phyloP scores from a whole-genome alignment of 2,329 filamentous ascomycete species.

The Dactylella cylindrospora region DNA sequence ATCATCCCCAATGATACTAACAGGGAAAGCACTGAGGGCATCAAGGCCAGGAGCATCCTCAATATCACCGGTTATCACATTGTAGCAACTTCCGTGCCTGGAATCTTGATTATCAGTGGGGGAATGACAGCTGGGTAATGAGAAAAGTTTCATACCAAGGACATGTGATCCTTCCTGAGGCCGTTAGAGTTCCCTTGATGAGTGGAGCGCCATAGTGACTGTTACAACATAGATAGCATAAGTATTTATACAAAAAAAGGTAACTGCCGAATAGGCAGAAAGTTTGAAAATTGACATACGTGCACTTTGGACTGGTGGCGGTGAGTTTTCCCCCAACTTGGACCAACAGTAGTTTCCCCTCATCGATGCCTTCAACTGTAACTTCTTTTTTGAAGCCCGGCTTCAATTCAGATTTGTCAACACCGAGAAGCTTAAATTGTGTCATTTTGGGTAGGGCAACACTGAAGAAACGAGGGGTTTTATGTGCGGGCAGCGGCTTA shows the following conservation, averaged over 20 bases:
- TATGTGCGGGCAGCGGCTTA: not conserved
- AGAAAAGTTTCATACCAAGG: slow-evolving; percentile 84
- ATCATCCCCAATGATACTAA: slow-evolving; percentile 76
- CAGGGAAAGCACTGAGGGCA: slow-evolving; percentile 76
- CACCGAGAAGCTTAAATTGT: slow-evolving; percentile 62
- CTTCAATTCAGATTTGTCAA: slow-evolving; percentile 70
- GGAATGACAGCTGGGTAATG: not conserved
- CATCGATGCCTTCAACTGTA: slow-evolving; percentile 85
- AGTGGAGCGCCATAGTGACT: slow-evolving; percentile 90
- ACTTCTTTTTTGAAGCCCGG: slow-evolving; percentile 82
- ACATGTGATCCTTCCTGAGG: slow-evolving; percentile 81
- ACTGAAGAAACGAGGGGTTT: not conserved
- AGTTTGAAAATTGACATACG: slow-evolving; percentile 40
- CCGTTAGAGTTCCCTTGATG: slow-evolving; percentile 78
- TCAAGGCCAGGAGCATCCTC: slow-evolving; percentile 93
- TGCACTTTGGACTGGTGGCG: slow-evolving; percentile 80
- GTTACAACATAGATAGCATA: slow-evolving; percentile 19
- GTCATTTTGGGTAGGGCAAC: slow-evolving; percentile 8
- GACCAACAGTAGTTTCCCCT: slow-evolving; percentile 80
- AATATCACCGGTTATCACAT: slow-evolving; percentile 82
- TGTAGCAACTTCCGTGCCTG: slow-evolving; percentile 75
- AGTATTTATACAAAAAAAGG: not conserved
- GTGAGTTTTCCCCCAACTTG: slow-evolving; percentile 75
- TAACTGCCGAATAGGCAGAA: not conserved
- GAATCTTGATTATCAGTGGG: slow-evolving; percentile 2